phyloP scores from a whole-genome alignment of 2,329 filamentous ascomycete genomes.

The Ceratocystis colombiana region DNA sequence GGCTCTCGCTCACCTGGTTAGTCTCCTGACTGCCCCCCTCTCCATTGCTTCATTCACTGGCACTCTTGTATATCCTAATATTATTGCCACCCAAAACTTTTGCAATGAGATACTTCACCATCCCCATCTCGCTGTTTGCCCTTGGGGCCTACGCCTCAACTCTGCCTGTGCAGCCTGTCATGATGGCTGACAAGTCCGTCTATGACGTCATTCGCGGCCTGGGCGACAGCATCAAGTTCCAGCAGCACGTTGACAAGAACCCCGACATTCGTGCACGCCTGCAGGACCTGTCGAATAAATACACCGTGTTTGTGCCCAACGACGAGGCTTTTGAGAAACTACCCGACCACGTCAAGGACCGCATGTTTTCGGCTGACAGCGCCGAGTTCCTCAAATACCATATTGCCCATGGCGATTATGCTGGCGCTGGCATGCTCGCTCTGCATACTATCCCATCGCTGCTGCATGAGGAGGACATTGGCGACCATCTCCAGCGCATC shows the following conservation, averaged over 20 bases:
- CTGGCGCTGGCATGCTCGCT: slow-evolving; percentile 53
- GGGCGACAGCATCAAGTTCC: slow-evolving; percentile 17
- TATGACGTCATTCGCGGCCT: slow-evolving; percentile 29
- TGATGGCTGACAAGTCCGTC: slow-evolving; percentile 21
- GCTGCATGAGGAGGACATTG: slow-evolving; percentile 49
- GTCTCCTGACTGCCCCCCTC: background rate
- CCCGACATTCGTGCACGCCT: slow-evolving; percentile 60
- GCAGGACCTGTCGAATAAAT: slow-evolving; percentile 61
- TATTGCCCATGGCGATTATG: slow-evolving; percentile 56
- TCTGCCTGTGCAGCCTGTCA: slow-evolving; percentile 14
- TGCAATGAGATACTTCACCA: slow-evolving; percentile 31
- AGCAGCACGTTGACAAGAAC: slow-evolving; percentile 44
- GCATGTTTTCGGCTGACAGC: slow-evolving; percentile 48
- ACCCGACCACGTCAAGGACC: slow-evolving; percentile 47
- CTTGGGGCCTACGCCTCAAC: slow-evolving; percentile 21
- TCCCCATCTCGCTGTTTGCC: slow-evolving; percentile 17
- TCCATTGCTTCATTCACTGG: background rate
- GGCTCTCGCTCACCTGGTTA: background rate
- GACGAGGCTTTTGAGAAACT: slow-evolving; percentile 63
- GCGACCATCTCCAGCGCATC: slow-evolving; percentile 60
- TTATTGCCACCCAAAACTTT: slow-evolving; percentile 43
- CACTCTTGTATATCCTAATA: background rate
- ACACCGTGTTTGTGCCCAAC: slow-evolving; percentile 72
- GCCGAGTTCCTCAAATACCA: slow-evolving; percentile 54
- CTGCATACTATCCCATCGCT: slow-evolving; percentile 66